phyloP scores from a whole-genome alignment of 2,329 filamentous ascomycete genomes.

The Microcera coccophila region DNA sequence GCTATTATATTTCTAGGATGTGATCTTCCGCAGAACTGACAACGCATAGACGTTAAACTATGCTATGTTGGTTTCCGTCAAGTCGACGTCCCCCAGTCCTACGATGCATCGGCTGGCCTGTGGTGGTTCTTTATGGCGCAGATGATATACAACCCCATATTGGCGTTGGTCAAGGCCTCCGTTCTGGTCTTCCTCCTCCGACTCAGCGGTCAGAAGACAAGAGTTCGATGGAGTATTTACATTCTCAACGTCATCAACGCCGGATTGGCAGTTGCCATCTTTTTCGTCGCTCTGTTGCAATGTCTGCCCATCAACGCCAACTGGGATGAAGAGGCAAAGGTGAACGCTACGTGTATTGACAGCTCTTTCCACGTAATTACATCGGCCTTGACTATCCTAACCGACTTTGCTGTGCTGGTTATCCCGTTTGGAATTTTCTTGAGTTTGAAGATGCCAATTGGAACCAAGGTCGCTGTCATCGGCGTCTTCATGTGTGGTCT shows the following conservation, averaged over 20 bases:
- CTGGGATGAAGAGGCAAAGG: conserved; percentile 27
- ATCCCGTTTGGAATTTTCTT: conserved; percentile 41
- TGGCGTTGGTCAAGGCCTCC: conserved; percentile 44
- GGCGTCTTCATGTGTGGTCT: conserved; percentile 37
- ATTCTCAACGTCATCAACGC: conserved; percentile 30
- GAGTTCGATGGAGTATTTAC: conserved; percentile 28
- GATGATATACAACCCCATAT: conserved; percentile 42
- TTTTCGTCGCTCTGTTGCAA: conserved; percentile 38
- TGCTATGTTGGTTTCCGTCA: conserved; percentile 31
- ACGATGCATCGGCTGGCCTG: conserved; percentile 17
- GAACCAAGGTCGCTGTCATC: conserved; percentile 37
- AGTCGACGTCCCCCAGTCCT: conserved; percentile 16
- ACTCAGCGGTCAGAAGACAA: conserved; percentile 37
- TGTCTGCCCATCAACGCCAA: conserved; percentile 34
- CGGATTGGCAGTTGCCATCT: conserved; percentile 32
- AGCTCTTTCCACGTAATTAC: conserved; percentile 31
- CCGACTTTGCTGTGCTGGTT: conserved; percentile 37
- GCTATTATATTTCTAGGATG: background rate
- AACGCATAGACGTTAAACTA: conserved; percentile 26
- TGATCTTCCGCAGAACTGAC: background rate
- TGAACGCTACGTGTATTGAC: conserved; percentile 32
- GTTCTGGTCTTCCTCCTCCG: conserved; percentile 43
- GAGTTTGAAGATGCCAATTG: conserved; percentile 35
- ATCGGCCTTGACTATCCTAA: conserved; percentile 38
- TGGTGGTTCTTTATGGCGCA: conserved; percentile 39